Conservation (phyloP, 768 basidiomycete species). For the Multifurca ochricompacta region DNA sequence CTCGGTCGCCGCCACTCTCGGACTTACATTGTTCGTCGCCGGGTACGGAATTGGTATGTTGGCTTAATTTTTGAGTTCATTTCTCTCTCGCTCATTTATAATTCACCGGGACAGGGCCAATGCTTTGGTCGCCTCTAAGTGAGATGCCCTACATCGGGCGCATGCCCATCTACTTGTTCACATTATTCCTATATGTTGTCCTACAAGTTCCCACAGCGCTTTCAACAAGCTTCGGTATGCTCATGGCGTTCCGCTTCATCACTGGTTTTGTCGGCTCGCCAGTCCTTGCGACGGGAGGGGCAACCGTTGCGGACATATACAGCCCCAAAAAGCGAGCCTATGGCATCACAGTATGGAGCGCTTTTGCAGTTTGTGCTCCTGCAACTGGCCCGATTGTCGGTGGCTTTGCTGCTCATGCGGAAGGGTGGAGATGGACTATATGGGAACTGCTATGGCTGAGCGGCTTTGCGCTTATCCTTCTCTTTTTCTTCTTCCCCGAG, state of each 20-base stretch:
- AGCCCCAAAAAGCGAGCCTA: constrained; percentile 22
- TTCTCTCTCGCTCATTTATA: constrained; percentile 13
- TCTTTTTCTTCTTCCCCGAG: constrained; percentile 30
- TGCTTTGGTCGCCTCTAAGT: constrained; percentile 28
- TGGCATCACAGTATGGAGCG: constrained; percentile 25
- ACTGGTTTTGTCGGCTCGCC: constrained; percentile 32
- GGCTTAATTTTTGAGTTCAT: neutral
- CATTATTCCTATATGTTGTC: constrained; percentile 28
- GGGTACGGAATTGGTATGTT: constrained; percentile 22
- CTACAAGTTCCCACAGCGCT: constrained; percentile 31
- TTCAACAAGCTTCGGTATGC: constrained; percentile 26
- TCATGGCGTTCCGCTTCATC: constrained; percentile 31
- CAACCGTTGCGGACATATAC: constrained; percentile 25
- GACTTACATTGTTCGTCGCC: constrained; percentile 26
- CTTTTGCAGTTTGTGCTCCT: constrained; percentile 26
- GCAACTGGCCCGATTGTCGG: constrained; percentile 30
- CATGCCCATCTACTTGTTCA: constrained; percentile 29
- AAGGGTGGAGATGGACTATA: constrained; percentile 31
- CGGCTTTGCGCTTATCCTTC: constrained; percentile 24
- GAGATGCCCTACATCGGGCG: constrained; percentile 31
- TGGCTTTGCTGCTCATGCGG: constrained; percentile 28
- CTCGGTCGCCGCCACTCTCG: constrained; percentile 26
- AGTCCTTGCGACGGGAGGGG: constrained; percentile 30
- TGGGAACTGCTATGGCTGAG: constrained; percentile 30
- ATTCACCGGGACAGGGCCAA: constrained; percentile 18